phyloP scores from a whole-genome alignment of 148 eudicot genomes.

The Nyssa sinensis region DNA sequence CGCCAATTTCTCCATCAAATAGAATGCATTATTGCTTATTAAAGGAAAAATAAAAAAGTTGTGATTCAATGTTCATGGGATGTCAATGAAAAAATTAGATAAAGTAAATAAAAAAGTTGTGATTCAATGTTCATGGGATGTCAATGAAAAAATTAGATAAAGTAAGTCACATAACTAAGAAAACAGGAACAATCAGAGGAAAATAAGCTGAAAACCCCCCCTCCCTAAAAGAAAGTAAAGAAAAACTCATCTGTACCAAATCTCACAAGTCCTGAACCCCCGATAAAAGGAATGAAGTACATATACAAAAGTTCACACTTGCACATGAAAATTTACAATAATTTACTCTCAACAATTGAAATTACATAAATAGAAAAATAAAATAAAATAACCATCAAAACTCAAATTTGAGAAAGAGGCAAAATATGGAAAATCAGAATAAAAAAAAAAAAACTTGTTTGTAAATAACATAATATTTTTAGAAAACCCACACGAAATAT shows the following conservation, averaged over 20 bases:
- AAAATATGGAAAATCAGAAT: not conserved
- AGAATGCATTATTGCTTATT: too few relatives aligned
- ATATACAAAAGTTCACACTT: not conserved
- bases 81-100: not conserved
- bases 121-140: not conserved
- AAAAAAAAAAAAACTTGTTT: not conserved
- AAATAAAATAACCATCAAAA: too few relatives aligned
- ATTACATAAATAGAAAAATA: not conserved
- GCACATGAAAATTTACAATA: not conserved
- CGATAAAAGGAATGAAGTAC: not conserved
- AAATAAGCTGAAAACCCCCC: not conserved
- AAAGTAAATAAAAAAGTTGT: too few relatives aligned
- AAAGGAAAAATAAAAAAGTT: too few relatives aligned
- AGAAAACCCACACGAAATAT: not conserved
- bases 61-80: not conserved
- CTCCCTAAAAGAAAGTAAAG: not conserved
- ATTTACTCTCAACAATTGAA: not conserved
- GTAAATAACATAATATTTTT: not conserved
- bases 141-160: not conserved
- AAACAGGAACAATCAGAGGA: not conserved
- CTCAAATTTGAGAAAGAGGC: not conserved
- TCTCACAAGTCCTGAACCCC: not conserved
- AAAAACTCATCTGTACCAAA: not conserved
- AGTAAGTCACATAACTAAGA: not conserved
- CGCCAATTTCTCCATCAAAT: too few relatives aligned